These are phyloP conservation scores for Wickerhamiella australiensis DNA, from an alignment of 805 yeast genomes.

Conservation along the genomic window DNA sequence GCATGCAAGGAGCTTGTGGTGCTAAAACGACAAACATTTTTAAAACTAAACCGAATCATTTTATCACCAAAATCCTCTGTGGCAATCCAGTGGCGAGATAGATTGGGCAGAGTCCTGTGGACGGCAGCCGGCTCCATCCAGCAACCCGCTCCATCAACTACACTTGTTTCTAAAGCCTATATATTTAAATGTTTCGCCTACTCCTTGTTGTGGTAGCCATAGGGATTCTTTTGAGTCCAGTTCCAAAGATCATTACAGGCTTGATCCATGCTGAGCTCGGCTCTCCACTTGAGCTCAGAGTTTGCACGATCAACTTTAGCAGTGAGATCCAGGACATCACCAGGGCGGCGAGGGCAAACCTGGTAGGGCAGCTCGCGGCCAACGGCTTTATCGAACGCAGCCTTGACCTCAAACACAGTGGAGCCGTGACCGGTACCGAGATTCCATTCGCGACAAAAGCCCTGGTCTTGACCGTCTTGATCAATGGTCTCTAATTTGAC, in stretches of 20 bases:
- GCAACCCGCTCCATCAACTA: too few relatives aligned
- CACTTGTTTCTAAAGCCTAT: too few relatives aligned
- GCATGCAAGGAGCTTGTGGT: too few relatives aligned
- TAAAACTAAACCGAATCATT: neutral
- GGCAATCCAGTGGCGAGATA: too few relatives aligned
- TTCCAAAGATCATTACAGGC: slow-evolving; percentile 68
- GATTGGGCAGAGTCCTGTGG: neutral
- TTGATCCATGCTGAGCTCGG: slow-evolving; percentile 41
- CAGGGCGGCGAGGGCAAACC: slow-evolving; percentile 54
- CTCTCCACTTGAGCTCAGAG: slow-evolving; percentile 52
- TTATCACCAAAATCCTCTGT: too few relatives aligned
- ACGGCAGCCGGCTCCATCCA: slow-evolving; percentile 17
- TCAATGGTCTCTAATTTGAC: slow-evolving; percentile 35
- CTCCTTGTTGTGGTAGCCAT: slow-evolving; percentile 34
- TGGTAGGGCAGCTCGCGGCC: slow-evolving; percentile 54
- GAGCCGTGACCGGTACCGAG: slow-evolving; percentile 74
- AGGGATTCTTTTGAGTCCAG: slow-evolving; percentile 61
- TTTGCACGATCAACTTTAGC: slow-evolving; percentile 60
- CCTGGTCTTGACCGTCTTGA: slow-evolving; percentile 25
- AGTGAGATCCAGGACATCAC: slow-evolving; percentile 66
- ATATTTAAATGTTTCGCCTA: slow-evolving; percentile 12
- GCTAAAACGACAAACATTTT: neutral
- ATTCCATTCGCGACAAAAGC: slow-evolving; percentile 66
- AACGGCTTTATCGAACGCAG: slow-evolving; percentile 52
- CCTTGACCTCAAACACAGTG: slow-evolving; percentile 59